These are phyloP conservation scores for Botryosphaeria agaves DNA, from an alignment of 2,329 filamentous ascomycete genomes.

Conservation along the genomic window DNA sequence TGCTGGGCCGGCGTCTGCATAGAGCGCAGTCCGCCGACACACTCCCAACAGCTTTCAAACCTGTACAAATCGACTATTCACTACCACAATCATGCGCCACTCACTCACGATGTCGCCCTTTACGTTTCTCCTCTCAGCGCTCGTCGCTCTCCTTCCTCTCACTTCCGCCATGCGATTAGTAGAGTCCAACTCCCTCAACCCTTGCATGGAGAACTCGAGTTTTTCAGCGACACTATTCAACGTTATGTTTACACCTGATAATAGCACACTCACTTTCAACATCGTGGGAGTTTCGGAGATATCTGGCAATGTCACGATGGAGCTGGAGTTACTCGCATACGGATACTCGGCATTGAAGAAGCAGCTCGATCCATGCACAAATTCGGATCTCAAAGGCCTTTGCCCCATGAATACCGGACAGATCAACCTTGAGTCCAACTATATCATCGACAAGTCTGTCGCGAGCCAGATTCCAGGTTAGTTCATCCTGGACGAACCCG, in stretches of 20 bases:
- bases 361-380: conserved; percentile 58
- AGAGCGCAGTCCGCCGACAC: neutral
- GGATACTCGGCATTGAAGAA: conserved; percentile 55
- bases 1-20: no score
- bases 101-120: conserved; percentile 13
- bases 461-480: conserved; percentile 50
- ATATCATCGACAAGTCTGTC: conserved; percentile 39
- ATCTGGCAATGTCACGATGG: conserved; percentile 63
- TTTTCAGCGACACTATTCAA: conserved; percentile 85
- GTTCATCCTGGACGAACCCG: conserved; percentile 6
- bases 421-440: conserved; percentile 58
- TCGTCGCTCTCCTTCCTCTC: conserved; percentile 23
- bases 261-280: conserved; percentile 54
- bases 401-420: conserved; percentile 84
- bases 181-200: conserved; percentile 65
- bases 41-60: neutral
- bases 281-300: conserved; percentile 73
- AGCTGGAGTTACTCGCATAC: conserved; percentile 63
- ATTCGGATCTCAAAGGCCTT: conserved; percentile 47
- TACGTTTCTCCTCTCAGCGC: conserved; percentile 15
- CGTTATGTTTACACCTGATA: conserved; percentile 60
- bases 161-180: conserved; percentile 50
- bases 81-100: conserved; percentile 10
- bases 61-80: conserved; percentile 1
- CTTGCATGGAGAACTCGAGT: conserved; percentile 67